Evolutionary conservation across 805 yeast genomes (phyloP), one percentile per base, ranked within the genome.

Genomic region (Kazachstania psychrophila): DNA sequence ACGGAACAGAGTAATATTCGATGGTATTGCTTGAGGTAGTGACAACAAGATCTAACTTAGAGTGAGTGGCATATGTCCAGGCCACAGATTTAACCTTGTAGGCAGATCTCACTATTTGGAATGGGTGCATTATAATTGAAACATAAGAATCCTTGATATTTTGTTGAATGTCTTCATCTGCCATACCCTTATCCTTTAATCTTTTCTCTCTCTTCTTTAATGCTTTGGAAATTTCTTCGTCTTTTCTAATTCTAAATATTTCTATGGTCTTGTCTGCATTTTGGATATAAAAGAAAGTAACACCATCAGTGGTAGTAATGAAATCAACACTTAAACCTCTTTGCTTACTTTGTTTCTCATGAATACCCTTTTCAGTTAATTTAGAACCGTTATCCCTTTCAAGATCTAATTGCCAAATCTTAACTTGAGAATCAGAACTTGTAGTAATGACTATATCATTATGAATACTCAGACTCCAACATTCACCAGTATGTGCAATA

Each of bases 401-500:
- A 22, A 82, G 55, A 52, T 83, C 76, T n/a, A 87, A 51, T 18
- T 61, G 58, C 97, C 97, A 92, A 7, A 88, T 68, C 55, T 84
- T 85, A 23, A 84, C 70, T 54, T 86, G 94, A 45, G 82, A 78
- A 45, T 84, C 87, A 50, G 75, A 73, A 30, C 95, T 88, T 20
- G 82, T 70, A 1, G 96, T 87, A 15, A 87, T 60, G 20, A 73
- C 62, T 36, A 78, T 44, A 23, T 64, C 57, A 8, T 58, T 55
- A 30, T 66, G 63, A 14, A 76, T 55, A 3, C 75, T 82, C 51
- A 87, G 58, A 3, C 83, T 66, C 97, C 97, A 92, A 63, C 96
- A 85, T 59, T 92, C 97, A 40, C 89, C 88, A 16, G 82, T 70
- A 56, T 86, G 95, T 0, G 96, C 95, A 43, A 87, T 77, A 56